Evolutionary conservation across 495 filamentous ascomycete genomes (phyloP).

Genomic region (Pyronema domesticum): DNA sequence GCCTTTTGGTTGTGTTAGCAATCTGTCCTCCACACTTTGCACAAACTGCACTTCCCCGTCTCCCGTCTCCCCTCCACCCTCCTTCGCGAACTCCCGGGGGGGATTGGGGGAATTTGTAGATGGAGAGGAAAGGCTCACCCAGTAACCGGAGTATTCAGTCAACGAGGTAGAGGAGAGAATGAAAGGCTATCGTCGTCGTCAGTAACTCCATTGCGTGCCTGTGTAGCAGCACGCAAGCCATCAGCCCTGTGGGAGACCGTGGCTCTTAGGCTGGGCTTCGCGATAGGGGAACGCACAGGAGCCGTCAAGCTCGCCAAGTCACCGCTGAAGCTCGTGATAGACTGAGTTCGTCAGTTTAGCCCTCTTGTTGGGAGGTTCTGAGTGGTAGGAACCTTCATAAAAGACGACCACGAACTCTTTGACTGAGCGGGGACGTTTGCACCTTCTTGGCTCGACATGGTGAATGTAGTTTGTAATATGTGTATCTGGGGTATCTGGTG

Average conservation of each 20-base stretch:
- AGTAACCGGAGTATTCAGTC: slow-evolving; percentile 90
- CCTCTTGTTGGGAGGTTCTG: too few species aligned
- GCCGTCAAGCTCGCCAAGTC: slow-evolving; percentile 87
- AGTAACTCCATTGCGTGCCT: background rate
- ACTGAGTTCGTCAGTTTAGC: too few species aligned
- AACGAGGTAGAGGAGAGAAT: slow-evolving; percentile 85
- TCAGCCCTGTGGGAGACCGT: too few species aligned
- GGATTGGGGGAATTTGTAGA: too few species aligned
- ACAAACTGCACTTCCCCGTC: too few species aligned
- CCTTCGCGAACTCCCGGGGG: too few species aligned
- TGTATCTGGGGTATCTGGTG: too few species aligned
- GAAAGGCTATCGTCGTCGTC: slow-evolving; percentile 39
- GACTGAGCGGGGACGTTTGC: slow-evolving; percentile 19
- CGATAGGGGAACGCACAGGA: slow-evolving; percentile 35
- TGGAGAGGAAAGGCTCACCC: slow-evolving; percentile 37
- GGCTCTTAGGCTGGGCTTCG: too few species aligned
- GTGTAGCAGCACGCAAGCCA: background rate
- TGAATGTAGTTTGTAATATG: background rate
- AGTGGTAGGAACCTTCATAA: slow-evolving; percentile 24
- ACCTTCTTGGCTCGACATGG: slow-evolving; percentile 11
- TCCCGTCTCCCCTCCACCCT: too few species aligned
- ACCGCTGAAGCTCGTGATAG: slow-evolving; percentile 90
- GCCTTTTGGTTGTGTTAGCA: slow-evolving; percentile 25
- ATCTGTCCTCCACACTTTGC: too few species aligned
- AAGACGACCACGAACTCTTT: slow-evolving; percentile 26